Conservation (phyloP, 768 basidiomycete genomes). For the Pleurotus giganteus region DNA sequence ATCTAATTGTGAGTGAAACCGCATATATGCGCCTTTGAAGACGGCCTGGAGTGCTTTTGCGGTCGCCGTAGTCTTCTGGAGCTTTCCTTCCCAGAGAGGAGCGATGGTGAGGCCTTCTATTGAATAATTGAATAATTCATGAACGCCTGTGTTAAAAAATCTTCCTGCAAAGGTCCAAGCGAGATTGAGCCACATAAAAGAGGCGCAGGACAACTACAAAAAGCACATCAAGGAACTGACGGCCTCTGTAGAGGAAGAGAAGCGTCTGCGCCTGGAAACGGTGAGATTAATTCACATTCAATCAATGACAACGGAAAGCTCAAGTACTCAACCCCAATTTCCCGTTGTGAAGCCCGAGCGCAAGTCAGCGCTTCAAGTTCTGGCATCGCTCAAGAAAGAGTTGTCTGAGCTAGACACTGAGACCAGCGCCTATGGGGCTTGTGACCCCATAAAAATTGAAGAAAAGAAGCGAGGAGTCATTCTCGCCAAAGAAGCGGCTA, state of each 20-base stretch:
- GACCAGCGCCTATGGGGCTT: slow-evolving; percentile 74
- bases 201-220: slow-evolving; percentile 38
- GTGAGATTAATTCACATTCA: slow-evolving; percentile 31
- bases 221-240: slow-evolving; percentile 50
- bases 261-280: slow-evolving; percentile 52
- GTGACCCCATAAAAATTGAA: slow-evolving; percentile 81
- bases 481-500: slow-evolving; percentile 79
- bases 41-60: slow-evolving; percentile 11
- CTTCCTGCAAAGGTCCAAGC: slow-evolving; percentile 50
- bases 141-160: no score
- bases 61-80: slow-evolving; percentile 80
- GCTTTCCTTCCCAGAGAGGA: slow-evolving; percentile 88
- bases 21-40: slow-evolving; percentile 18
- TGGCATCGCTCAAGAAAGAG: slow-evolving; percentile 47
- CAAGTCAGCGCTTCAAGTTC: slow-evolving; percentile 45
- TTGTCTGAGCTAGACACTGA: slow-evolving; percentile 59
- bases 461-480: slow-evolving; percentile 69
- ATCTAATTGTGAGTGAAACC: slow-evolving; percentile 71
- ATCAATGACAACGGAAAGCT: slow-evolving; percentile 2
- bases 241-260: slow-evolving; percentile 47
- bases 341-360: slow-evolving; percentile 51
- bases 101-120: slow-evolving; percentile 49
- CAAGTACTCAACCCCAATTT: slow-evolving; percentile 3
- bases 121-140: no score
- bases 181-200: slow-evolving; percentile 48